Percentiles rank a stretch among this genome's conserved stretches.
phyloP scores from a whole-genome alignment of 768 basidiomycete genomes.

The Suillus lakei region DNA sequence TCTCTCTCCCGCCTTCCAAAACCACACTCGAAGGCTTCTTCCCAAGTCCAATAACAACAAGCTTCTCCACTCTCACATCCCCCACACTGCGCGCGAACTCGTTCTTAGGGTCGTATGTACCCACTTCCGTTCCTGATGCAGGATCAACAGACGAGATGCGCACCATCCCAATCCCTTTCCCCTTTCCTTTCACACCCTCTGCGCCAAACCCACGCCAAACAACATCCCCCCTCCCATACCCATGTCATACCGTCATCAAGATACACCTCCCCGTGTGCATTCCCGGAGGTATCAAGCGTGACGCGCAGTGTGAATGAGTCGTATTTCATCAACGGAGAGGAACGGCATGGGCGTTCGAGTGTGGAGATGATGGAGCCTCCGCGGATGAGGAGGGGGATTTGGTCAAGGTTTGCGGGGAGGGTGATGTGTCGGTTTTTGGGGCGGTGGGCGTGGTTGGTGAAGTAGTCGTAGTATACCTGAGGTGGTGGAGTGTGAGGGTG shows the following conservation, averaged over 20 bases:
- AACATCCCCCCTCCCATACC: conserved; percentile 74
- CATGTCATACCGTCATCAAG: conserved; percentile 90
- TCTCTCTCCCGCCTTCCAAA: no score
- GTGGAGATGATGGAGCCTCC: conserved; percentile 91
- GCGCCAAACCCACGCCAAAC: conserved; percentile 85
- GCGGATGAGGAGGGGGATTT: conserved; percentile 84
- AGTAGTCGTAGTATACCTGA: conserved; percentile 94
- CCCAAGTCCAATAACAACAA: no score
- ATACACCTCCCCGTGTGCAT: conserved; percentile 86
- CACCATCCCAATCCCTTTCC: conserved; percentile 45
- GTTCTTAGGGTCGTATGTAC: no score
- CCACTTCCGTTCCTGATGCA: conserved; percentile 49
- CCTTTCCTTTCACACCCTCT: conserved; percentile 32
- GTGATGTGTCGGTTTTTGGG: conserved; percentile 73
- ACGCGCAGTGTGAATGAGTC: conserved; percentile 95
- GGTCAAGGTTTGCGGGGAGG: conserved; percentile 76
- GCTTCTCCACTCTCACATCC: no score
- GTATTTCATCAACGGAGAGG: conserved; percentile 84
- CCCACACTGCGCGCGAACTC: no score
- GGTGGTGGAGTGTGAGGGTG: background rate
- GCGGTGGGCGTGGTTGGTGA: no score
- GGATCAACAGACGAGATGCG: conserved; percentile 55
- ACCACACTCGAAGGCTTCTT: no score
- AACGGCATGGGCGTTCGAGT: conserved; percentile 83
- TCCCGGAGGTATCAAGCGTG: conserved; percentile 64